Base-by-base conservation (phyloP, 306 rosid genomes). In the Comarum palustre region DNA sequence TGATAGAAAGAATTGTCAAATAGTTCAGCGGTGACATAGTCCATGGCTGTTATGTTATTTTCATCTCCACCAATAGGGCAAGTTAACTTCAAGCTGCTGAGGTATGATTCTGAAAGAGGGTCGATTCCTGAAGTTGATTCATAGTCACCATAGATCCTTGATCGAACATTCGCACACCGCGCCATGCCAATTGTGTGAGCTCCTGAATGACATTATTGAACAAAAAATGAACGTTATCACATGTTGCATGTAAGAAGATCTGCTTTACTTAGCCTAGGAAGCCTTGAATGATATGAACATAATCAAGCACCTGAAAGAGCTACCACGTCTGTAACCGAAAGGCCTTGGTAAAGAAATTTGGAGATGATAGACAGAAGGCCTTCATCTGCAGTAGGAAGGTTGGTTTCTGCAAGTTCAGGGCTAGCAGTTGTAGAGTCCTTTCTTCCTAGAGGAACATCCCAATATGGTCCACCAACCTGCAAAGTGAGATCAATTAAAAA, bases 401-500 rank as follows among this genome's bases (percentile, higher is more conserved):
- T 84, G 20, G 85, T 31, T 47, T 73, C 75, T 39, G 95, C 90
- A 67, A 89, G 94, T 43, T 72, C 97, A 78, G 59, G 76, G 66
- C 76, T 71, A 42, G 97, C 97, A 32, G 87, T 94, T 14, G 78
- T 57, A 7, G 98, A 88, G 73, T 94, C 98, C 75, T 91, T 94
- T 81, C 98, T 94, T 82, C 98, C 98, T 31, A 94, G 73, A 22
- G 98, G 98, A 69, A 94, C 97, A 67, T 94, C 92, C 97, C 97
- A 94, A 43, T 89, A 89, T 8, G 98, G 98, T 45, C 98, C 98
- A 62, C 98, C 97, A 38, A 94, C 98, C 98, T 94, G 65, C 57
- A 81, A 66, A 24, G 16, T 27, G 17, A 46, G 74, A 5, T 71
- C 3, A 59, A 2, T 16, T 32, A 55, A 13, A 25, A 71, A 16